phyloP scores from a whole-genome alignment of 176 grass and related monocot species.

The Oryza punctata region DNA sequence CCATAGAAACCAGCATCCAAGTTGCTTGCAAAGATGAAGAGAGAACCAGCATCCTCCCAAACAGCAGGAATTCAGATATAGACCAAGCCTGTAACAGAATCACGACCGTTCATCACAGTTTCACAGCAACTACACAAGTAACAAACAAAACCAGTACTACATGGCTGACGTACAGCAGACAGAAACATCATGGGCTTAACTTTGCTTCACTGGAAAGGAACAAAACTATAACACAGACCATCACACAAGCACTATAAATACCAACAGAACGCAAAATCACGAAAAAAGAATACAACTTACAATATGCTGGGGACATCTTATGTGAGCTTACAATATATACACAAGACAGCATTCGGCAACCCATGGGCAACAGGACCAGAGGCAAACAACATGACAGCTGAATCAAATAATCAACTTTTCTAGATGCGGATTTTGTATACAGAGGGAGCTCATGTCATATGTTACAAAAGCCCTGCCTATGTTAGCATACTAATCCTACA shows the following conservation, averaged over 20 bases:
- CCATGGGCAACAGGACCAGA: neutral
- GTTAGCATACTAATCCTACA: constrained; percentile 62
- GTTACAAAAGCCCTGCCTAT: constrained; percentile 59
- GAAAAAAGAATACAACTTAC: neutral
- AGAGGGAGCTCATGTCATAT: constrained; percentile 55
- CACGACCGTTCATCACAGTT: neutral
- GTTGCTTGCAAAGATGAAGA: neutral
- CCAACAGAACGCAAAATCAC: neutral
- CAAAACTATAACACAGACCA: constrained; percentile 3
- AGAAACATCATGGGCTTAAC: neutral
- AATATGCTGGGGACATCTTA: neutral
- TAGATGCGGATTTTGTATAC: constrained; percentile 57
- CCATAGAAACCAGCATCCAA: neutral
- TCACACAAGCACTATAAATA: constrained; percentile 1
- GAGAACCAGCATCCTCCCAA: neutral
- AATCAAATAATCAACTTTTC: constrained; percentile 65
- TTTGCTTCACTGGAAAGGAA: neutral
- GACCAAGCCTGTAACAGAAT: constrained; percentile 24
- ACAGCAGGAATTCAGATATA: neutral
- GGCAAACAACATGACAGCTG: constrained; percentile 29
- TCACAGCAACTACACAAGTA: neutral
- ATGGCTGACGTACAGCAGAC: neutral
- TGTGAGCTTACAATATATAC: constrained; percentile 4
- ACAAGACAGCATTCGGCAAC: constrained; percentile 4
- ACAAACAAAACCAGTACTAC: neutral